Percentiles rank a stretch among this genome's conserved stretches.
Conservation (phyloP, 208 protist genomes). For the Leishmania tropica region DNA sequence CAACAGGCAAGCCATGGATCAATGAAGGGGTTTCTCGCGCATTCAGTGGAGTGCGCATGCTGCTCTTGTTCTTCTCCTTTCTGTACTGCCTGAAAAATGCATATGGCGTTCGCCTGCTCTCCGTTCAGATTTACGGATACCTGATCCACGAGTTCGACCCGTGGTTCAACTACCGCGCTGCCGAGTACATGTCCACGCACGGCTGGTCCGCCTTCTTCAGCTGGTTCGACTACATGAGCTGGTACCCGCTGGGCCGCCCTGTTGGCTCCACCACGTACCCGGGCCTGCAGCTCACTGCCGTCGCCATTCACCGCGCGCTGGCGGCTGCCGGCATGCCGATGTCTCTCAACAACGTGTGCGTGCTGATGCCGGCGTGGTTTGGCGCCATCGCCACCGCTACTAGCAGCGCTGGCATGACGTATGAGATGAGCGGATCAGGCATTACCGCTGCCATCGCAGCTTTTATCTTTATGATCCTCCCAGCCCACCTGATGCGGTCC, state of each 20-base stretch:
- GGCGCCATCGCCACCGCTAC: slow-evolving; percentile 91
- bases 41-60: too few species aligned
- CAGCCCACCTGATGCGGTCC: slow-evolving; percentile 96
- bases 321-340: slow-evolving; percentile 74
- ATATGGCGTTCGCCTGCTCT: slow-evolving; percentile 58
- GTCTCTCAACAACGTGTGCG: slow-evolving; percentile 96
- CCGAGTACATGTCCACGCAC: slow-evolving; percentile 91
- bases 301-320: slow-evolving; percentile 89
- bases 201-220: slow-evolving; percentile 97
- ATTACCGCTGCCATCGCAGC: too few species aligned
- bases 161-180: slow-evolving; percentile 94
- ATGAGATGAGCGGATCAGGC: slow-evolving; percentile 63
- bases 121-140: slow-evolving; percentile 79
- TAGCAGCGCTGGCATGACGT: slow-evolving; percentile 76
- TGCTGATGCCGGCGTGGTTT: slow-evolving; percentile 95
- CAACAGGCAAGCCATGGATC: too few species aligned
- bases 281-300: slow-evolving; percentile 97
- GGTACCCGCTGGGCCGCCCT: slow-evolving; percentile 98
- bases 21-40: too few species aligned
- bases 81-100: too few species aligned
- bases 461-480: slow-evolving; percentile 80
- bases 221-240: slow-evolving; percentile 98
- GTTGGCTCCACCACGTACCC: slow-evolving; percentile 98
- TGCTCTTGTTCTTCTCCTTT: too few species aligned
- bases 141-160: slow-evolving; percentile 95